Conservation (phyloP, 441 rosid genomes). For the Sinapis alba region DNA sequence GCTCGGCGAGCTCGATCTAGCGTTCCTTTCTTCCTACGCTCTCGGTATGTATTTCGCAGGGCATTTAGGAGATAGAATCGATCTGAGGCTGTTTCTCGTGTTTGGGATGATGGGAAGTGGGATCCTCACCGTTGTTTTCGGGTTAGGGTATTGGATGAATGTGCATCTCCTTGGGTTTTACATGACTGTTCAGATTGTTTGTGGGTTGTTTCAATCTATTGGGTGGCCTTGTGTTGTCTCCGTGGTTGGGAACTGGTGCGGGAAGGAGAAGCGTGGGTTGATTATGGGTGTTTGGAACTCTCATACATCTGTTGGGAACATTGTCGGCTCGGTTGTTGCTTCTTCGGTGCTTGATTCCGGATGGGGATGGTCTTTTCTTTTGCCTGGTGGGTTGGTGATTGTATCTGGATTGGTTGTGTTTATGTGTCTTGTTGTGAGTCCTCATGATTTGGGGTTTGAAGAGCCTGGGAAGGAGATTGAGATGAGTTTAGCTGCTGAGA, state of each 20-base stretch:
- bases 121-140: constrained; percentile 62
- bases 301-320: constrained; percentile 86
- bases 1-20: constrained; percentile 93
- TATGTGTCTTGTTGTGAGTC: constrained; percentile 69
- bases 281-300: constrained; percentile 95
- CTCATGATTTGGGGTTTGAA: constrained; percentile 72
- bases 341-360: constrained; percentile 80
- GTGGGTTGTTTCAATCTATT: constrained; percentile 90
- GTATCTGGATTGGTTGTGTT: constrained; percentile 65
- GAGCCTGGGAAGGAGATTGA: constrained; percentile 41
- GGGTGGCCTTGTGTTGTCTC: constrained; percentile 99
- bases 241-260: constrained; percentile 89
- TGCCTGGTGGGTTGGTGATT: constrained; percentile 76
- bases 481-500: constrained; percentile 44
- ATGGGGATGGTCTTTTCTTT: constrained; percentile 99
- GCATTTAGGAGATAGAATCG: constrained; percentile 79
- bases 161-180: constrained; percentile 63
- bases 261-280: constrained; percentile 90
- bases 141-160: constrained; percentile 82
- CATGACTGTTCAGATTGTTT: constrained; percentile 67
- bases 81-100: constrained; percentile 85
- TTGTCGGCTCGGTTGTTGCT: constrained; percentile 80
- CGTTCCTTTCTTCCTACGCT: constrained; percentile 72
- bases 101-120: constrained; percentile 96
- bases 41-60: constrained; percentile 92